phyloP scores from a whole-genome alignment of 169 alveolate species.

The Eimeria tenella region DNA sequence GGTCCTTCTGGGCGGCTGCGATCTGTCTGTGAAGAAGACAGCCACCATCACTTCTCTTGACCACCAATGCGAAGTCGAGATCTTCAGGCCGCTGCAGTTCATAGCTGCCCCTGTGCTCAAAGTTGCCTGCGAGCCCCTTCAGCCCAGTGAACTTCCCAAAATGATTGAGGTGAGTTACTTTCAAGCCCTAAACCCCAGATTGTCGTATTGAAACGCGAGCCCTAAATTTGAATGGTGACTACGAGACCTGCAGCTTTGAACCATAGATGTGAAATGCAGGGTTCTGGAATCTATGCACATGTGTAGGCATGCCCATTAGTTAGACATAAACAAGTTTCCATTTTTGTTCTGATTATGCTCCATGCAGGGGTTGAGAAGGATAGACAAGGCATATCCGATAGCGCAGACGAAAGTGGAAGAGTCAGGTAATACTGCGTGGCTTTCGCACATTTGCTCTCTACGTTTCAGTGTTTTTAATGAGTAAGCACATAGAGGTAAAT shows the following conservation, averaged over 20 bases:
- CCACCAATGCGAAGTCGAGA: slow-evolving; percentile 89
- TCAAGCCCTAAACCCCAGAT: not conserved
- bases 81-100: slow-evolving; percentile 90
- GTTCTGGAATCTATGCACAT: not conserved
- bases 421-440: not conserved
- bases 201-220: not conserved
- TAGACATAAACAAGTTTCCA: no score
- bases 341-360: not conserved
- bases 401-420: slow-evolving; percentile 97
- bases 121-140: slow-evolving; percentile 98
- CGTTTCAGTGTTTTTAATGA: no score
- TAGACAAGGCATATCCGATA: slow-evolving; percentile 96
- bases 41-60: slow-evolving; percentile 91
- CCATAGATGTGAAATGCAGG: no score
- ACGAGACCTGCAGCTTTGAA: not conserved
- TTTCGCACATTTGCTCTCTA: no score
- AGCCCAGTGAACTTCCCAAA: slow-evolving; percentile 99
- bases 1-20: slow-evolving; percentile 97
- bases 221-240: not conserved
- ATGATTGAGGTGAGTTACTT: slow-evolving; percentile 91
- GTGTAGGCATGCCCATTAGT: no score
- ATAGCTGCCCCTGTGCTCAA: slow-evolving; percentile 77
- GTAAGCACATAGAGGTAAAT: no score
- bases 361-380: slow-evolving; percentile 94
- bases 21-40: slow-evolving; percentile 92